Evolutionary conservation across 768 basidiomycete species (phyloP).

Genomic region (Amanita phalloides): DNA sequence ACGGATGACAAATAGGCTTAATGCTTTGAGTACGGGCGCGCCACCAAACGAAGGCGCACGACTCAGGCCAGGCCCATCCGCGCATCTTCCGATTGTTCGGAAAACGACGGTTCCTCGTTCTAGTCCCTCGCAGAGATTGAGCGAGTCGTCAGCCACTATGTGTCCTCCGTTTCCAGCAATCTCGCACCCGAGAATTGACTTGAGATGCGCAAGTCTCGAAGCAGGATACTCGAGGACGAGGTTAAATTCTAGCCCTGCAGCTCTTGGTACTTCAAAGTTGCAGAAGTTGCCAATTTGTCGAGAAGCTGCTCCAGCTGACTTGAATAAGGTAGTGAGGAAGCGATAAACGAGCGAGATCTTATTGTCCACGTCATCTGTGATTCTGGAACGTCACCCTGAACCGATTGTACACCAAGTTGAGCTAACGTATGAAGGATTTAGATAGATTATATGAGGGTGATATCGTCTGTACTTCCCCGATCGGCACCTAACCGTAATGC

Average conservation of each 20-base stretch:
- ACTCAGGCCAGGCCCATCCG: slow-evolving; percentile 1
- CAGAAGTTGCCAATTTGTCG: slow-evolving; percentile 2
- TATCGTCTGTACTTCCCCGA: slow-evolving; percentile 22
- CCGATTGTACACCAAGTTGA: not conserved
- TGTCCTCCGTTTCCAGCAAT: slow-evolving; percentile 5
- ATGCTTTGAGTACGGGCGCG: not conserved
- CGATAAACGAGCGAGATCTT: not conserved
- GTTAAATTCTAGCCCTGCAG: not conserved
- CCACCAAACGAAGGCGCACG: not conserved
- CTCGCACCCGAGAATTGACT: slow-evolving; percentile 2
- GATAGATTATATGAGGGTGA: slow-evolving; percentile 19
- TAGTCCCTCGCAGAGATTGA: not conserved
- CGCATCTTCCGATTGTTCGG: slow-evolving; percentile 1
- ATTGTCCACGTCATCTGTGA: not conserved
- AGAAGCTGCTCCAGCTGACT: not conserved
- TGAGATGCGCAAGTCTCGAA: slow-evolving; percentile 1
- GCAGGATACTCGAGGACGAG: not conserved
- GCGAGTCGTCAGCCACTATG: not conserved
- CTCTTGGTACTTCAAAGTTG: not conserved
- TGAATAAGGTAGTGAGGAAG: not conserved
- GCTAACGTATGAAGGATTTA: not conserved
- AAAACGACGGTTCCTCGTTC: not conserved
- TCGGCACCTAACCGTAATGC: slow-evolving; percentile 31
- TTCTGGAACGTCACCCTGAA: not conserved
- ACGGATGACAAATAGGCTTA: slow-evolving; percentile 4